These are phyloP conservation scores for Apophysomyces trapeziformis DNA, from an alignment of 371 early-diverging fungal genomes.

Conservation along the genomic window DNA sequence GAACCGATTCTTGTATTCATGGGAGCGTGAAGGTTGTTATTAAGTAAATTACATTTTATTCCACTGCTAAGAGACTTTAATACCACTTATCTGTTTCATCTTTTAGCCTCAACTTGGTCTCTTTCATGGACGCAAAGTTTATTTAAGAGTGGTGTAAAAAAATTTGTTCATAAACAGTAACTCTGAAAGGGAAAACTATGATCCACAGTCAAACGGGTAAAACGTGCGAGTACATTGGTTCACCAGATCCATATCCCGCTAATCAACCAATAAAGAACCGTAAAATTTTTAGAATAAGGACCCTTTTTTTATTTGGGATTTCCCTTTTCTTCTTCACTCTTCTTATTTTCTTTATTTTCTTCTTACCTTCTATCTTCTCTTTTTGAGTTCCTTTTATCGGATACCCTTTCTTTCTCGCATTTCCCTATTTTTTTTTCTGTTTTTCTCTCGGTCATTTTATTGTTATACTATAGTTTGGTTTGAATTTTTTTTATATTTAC, in stretches of 20 bases:
- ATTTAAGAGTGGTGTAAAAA: not conserved
- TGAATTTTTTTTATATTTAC: not conserved
- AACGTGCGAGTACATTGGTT: conserved; percentile 2
- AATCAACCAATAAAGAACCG: not conserved
- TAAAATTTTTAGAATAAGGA: conserved; percentile 7
- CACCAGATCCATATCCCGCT: conserved; percentile 6
- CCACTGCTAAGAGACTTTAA: no score
- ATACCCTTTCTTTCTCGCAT: no score
- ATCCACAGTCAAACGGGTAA: conserved; percentile 2
- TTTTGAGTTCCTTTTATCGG: no score
- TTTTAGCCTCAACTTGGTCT: not conserved
- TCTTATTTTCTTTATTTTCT: not conserved
- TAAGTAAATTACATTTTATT: no score
- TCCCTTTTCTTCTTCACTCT: not conserved
- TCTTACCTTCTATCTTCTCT: no score
- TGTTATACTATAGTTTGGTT: not conserved
- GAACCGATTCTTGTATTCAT: no score
- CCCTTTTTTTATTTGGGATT: conserved; percentile 5
- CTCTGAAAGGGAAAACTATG: conserved; percentile 8
- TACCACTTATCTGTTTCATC: no score
- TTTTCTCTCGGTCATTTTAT: not conserved
- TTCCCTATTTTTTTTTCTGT: not conserved
- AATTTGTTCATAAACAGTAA: not conserved
- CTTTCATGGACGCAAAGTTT: not conserved
- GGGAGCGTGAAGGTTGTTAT: no score